Base-by-base conservation (phyloP, 768 basidiomycete genomes). In the Termitomyces sp. region DNA sequence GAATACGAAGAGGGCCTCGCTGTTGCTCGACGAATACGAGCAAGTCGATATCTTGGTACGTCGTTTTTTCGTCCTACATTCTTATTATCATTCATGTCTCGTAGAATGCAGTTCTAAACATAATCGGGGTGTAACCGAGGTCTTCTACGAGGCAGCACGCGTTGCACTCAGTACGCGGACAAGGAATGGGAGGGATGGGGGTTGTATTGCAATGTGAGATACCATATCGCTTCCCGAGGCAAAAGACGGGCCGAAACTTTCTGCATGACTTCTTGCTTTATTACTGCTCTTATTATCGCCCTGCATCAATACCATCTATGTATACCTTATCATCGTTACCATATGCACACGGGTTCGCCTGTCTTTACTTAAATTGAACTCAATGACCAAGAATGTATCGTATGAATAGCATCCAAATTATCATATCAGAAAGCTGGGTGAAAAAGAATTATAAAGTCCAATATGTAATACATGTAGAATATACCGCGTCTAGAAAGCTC, bases 71-170 rank as follows among this genome's bases (percentile, higher is more conserved):
- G 40, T n/a, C 16, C 41, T 11, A 17, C 43, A 42, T 11, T 27
- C 42, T 48, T 49, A 45, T 42, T 34, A 32, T 57, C 37, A 51
- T 51, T n/a, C 25, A 51, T 40, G 6, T 19, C 37, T 40, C 40
- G 27, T 65, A 97, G 95, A 98, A 78, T 98, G 96, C 68, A 96
- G 94, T 61, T 95, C 96, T 8, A 98, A 98, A 71, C 94, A 96
- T 66, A 95, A 97, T 63, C 84, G 96, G 47, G 96, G 96, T 4
- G 95, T 98, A 11, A 79, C 84, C 29, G 95, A 98, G 68, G 94
- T 95, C 9, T 95, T 98, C 66, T 83, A 90, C 62, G 96, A 98
- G 69, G 90, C 91, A 5, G 92, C 92, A 0, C 84, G 92, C 2
- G 91, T 93, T 11, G 90, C 92, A 27, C 72, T 95, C 56, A 84